These are phyloP conservation scores for Sindora glabra DNA, from an alignment of 306 rosid genomes.

Conservation along the genomic window DNA sequence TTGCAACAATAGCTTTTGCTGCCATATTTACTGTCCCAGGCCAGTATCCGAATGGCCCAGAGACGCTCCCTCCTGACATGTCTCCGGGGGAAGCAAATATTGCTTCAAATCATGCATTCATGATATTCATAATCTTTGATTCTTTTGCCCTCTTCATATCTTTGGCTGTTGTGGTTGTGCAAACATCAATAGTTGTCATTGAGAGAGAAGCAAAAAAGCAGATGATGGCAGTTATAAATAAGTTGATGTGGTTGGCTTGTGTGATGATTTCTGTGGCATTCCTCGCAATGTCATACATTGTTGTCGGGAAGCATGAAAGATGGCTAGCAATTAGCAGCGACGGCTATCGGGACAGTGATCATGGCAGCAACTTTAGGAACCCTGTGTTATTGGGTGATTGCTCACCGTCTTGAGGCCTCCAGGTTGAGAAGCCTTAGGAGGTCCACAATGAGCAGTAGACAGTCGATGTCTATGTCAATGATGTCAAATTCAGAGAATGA, in stretches of 20 bases:
- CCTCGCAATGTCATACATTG: conserved; percentile 63
- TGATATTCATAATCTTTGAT: conserved; percentile 57
- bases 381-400: conserved; percentile 64
- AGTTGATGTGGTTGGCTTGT: conserved; percentile 83
- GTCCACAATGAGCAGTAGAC: conserved; percentile 47
- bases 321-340: conserved; percentile 56
- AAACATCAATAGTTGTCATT: conserved; percentile 64
- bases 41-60: conserved; percentile 25
- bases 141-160: conserved; percentile 75
- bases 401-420: conserved; percentile 50
- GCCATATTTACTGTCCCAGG: conserved; percentile 75
- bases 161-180: conserved; percentile 77
- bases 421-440: conserved; percentile 41
- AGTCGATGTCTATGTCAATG: conserved; percentile 40
- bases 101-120: conserved; percentile 32
- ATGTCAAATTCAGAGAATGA: conserved; percentile 58
- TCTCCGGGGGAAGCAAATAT: conserved; percentile 56
- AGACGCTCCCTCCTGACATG: background rate
- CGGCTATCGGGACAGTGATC: conserved; percentile 61
- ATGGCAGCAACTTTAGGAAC: conserved; percentile 71
- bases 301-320: conserved; percentile 59
- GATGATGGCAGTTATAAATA: conserved; percentile 62
- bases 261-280: conserved; percentile 69
- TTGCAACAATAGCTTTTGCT: conserved; percentile 77
- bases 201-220: conserved; percentile 59